Evolutionary conservation across 2,329 filamentous ascomycete genomes (phyloP).

Genomic region (Alternaria brassicicola): DNA sequence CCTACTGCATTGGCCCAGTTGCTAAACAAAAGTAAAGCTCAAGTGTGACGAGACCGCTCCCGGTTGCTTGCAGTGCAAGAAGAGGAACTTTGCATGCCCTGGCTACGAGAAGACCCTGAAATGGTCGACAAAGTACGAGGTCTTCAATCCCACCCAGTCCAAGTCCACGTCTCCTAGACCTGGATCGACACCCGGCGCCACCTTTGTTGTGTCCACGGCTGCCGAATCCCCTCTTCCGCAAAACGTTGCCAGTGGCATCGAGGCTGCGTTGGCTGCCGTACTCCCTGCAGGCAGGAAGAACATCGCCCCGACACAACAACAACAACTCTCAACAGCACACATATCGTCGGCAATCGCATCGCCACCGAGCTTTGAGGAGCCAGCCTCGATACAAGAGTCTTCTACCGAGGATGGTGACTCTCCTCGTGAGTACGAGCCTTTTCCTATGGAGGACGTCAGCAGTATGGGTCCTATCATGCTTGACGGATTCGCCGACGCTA

Average conservation of each 20-base stretch:
- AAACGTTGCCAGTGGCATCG: conserved; percentile 43
- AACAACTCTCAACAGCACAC: conserved; percentile 19
- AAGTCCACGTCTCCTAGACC: conserved; percentile 27
- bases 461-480: conserved; percentile 32
- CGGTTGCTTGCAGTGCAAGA: conserved; percentile 53
- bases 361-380: conserved; percentile 28
- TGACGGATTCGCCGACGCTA: conserved; percentile 32
- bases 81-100: conserved; percentile 52
- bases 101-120: conserved; percentile 56
- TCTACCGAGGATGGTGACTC: conserved; percentile 36
- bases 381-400: conserved; percentile 25
- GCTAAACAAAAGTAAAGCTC: conserved; percentile 39
- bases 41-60: conserved; percentile 55
- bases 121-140: conserved; percentile 58
- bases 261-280: conserved; percentile 44
- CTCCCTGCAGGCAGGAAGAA: conserved; percentile 40
- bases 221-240: conserved; percentile 28
- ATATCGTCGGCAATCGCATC: conserved; percentile 27
- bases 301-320: conserved; percentile 15
- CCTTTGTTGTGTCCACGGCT: conserved; percentile 10
- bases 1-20: not conserved
- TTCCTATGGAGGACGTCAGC: conserved; percentile 34
- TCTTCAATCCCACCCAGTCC: conserved; percentile 46
- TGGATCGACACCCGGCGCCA: conserved; percentile 13
- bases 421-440: conserved; percentile 32